phyloP scores from a whole-genome alignment of 345 rosid genomes.

The Triadica sebifera region DNA sequence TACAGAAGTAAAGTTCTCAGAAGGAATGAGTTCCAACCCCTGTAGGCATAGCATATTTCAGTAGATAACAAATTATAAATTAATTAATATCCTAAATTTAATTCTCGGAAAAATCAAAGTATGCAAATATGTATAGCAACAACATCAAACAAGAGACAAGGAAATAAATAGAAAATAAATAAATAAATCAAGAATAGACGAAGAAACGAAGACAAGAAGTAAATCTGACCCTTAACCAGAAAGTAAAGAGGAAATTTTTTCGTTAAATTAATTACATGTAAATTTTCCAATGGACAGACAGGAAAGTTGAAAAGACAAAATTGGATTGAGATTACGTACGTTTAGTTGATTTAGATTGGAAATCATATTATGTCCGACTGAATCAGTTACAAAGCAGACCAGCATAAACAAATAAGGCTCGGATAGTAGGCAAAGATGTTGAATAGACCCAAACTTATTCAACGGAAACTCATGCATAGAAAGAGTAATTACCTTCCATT shows the following conservation, averaged over 20 bases:
- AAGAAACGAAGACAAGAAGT: not conserved
- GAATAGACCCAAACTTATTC: too few relatives aligned
- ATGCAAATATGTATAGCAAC: not conserved
- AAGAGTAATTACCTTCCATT: constrained; percentile 74
- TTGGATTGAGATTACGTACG: too few relatives aligned
- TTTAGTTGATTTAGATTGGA: too few relatives aligned
- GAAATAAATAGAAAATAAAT: not conserved
- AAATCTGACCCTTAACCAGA: not conserved
- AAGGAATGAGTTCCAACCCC: constrained; percentile 98
- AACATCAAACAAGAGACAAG: not conserved
- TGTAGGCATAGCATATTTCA: constrained; percentile 12
- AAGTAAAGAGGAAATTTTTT: not conserved
- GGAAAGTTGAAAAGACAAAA: not conserved
- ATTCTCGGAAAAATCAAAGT: not conserved
- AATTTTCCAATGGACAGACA: too few relatives aligned
- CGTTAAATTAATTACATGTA: not conserved
- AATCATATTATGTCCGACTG: not conserved
- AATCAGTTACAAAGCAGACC: not conserved
- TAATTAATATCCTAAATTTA: not conserved
- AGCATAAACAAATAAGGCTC: not conserved
- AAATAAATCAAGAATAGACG: not conserved
- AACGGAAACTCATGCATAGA: too few relatives aligned
- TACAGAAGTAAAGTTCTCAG: constrained; percentile 96
- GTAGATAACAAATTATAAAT: not conserved
- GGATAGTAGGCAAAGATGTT: too few relatives aligned